Base-by-base conservation (phyloP, 768 basidiomycete species). In the Serendipita sp. region DNA sequence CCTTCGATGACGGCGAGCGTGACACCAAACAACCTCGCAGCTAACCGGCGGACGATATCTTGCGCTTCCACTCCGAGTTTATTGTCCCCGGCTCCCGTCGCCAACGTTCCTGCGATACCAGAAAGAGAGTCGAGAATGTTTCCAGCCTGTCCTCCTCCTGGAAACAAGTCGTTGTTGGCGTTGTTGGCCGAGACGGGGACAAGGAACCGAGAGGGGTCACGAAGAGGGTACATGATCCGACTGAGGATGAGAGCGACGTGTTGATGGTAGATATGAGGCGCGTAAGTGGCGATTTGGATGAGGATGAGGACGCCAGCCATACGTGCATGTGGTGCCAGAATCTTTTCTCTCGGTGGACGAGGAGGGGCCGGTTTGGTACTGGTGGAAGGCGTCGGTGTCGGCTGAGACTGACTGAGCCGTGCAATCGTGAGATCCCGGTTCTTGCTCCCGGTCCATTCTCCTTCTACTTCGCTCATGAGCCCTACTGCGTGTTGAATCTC, bases 281-380 rank as follows among this genome's bases (percentile, higher is more conserved):
- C 93, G 74, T 92, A 88, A 34, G 84, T 81, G 2, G 96, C 94
- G 47, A 99, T 80, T 74, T 96, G 93, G 75, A 94, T 93, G 45
- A 98, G 75, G 60, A 97, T 89, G 63, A 98, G 82, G 1, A 97
- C 93, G 0, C 93, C 94, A 0, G 91, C 91, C 74, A 96, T 95
- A 64, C 95, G 82, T n/a, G 56, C 56, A 2, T 60, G 56, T 8
- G 56, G 34, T 8, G 56, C 56, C 16, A 60, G 2, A 3, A 60
- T 60, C 56, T 60, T 60, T 60, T 60, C 56, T n/a, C 35, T 60
- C n/a, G 16, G 23, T 23, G 28, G 56, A 16, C 16, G 18, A 11
- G 56, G 28, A 23, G 56, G 28, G 8, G 28, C n/a, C 16, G 56
- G 28, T 35, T 38, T 38, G 10, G 23, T 2, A 8, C 23, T 23